Evolutionary conservation across 257 asterid species (phyloP).

Genomic region (Nicotiana knightiana): DNA sequence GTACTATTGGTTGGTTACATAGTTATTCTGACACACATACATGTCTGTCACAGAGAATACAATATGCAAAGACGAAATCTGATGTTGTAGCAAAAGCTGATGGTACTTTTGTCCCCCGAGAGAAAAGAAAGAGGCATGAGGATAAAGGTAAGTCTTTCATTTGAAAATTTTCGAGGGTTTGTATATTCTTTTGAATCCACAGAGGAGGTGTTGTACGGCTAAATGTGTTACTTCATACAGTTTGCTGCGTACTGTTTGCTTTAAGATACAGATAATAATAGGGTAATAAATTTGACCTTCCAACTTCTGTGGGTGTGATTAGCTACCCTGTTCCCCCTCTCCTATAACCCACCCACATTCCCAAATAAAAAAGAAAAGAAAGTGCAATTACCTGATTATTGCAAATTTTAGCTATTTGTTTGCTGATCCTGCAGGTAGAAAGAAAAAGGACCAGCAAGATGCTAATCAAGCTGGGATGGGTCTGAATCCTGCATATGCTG

Average conservation of each 20-base stretch:
- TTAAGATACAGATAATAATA: not conserved
- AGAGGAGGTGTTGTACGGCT: not conserved
- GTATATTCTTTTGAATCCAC: not conserved
- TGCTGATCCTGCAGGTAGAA: conserved; percentile 51
- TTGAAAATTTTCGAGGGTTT: not conserved
- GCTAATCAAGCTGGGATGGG: conserved; percentile 65
- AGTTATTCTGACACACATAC: not conserved
- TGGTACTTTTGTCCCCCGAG: conserved; percentile 91
- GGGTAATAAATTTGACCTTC: not conserved
- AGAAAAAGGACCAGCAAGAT: conserved; percentile 87
- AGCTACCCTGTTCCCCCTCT: not conserved
- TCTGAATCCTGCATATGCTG: conserved; percentile 55
- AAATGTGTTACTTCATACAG: not conserved
- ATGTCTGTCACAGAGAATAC: conserved; percentile 59
- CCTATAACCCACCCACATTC: not conserved
- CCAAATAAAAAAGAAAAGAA: not conserved
- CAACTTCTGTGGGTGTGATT: not conserved
- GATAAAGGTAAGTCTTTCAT: conserved; percentile 54
- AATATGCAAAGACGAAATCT: conserved; percentile 92
- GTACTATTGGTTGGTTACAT: not conserved
- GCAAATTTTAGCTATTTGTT: not conserved
- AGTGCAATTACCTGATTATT: not conserved
- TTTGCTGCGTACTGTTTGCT: not conserved
- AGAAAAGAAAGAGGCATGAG: conserved; percentile 84
- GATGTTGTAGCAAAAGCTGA: conserved; percentile 85